These are phyloP conservation scores for Canavalia ensiformis DNA, from an alignment of 306 rosid species.

Conservation along the genomic window DNA sequence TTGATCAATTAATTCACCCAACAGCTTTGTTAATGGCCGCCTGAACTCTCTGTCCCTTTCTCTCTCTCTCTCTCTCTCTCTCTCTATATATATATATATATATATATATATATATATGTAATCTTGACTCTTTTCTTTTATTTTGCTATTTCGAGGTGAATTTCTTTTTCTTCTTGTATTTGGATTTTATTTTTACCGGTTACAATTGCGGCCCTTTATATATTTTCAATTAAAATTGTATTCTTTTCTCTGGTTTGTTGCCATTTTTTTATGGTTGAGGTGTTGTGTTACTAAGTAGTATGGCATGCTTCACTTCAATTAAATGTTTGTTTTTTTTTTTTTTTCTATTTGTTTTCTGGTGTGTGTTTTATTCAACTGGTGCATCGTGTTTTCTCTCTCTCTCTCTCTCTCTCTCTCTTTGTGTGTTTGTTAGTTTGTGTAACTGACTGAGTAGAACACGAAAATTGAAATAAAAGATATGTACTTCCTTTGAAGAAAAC, in stretches of 20 bases:
- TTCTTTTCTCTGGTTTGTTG: too few species aligned
- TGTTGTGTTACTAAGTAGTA: not conserved
- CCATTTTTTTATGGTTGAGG: not conserved
- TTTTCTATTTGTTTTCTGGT: not conserved
- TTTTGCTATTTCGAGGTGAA: conserved; percentile 17
- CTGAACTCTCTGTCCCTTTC: not conserved
- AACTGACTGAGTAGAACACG: not conserved
- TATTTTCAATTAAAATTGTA: not conserved
- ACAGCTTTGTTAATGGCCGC: conserved; percentile 31
- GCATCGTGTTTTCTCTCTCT: conserved; percentile 17
- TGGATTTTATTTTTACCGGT: not conserved
- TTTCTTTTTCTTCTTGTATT: not conserved
- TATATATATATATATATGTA: too few species aligned
- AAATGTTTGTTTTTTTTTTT: not conserved
- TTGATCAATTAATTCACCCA: conserved; percentile 31
- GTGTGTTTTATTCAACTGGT: not conserved
- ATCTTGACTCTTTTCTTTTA: not conserved
- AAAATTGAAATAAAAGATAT: conserved; percentile 2
- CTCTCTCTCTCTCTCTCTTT: not conserved
- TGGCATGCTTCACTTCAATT: not conserved
- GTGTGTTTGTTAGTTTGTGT: not conserved
- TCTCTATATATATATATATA: too few species aligned
- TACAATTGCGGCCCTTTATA: conserved; percentile 1
- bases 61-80: too few species aligned
- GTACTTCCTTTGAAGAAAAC: conserved; percentile 20